Percentiles rank a stretch among this genome's conserved stretches.
phyloP scores from a whole-genome alignment of 495 filamentous ascomycete genomes.

The Copromyces sp. region DNA sequence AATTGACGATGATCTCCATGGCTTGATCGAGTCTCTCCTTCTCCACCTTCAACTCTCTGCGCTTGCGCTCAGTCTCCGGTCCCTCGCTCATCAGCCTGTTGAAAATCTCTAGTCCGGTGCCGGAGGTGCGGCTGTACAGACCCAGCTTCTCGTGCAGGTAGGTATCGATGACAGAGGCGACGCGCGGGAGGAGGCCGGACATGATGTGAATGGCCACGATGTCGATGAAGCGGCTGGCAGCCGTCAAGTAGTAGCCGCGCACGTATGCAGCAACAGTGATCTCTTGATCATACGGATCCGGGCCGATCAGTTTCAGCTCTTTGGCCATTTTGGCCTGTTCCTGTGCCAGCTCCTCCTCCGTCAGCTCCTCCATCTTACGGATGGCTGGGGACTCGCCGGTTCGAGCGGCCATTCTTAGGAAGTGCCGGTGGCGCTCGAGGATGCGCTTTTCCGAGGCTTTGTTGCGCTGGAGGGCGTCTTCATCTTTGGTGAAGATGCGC shows the following conservation, averaged over 20 bases:
- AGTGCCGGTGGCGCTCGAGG: constrained; percentile 27
- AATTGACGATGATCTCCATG: constrained; percentile 30
- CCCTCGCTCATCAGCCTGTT: constrained; percentile 37
- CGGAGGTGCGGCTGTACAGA: constrained; percentile 7
- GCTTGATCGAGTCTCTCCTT: constrained; percentile 29
- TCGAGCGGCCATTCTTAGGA: constrained; percentile 19
- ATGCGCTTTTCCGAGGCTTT: constrained; percentile 23
- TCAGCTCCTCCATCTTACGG: constrained; percentile 30
- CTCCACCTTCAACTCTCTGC: constrained; percentile 27
- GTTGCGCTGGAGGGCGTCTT: constrained; percentile 26
- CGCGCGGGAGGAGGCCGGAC: constrained; percentile 32
- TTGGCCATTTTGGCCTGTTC: constrained; percentile 15
- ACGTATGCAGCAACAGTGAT: constrained; percentile 40
- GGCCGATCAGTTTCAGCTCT: constrained; percentile 26
- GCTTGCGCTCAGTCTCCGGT: constrained; percentile 21
- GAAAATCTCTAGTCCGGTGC: constrained; percentile 20
- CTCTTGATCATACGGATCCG: constrained; percentile 37
- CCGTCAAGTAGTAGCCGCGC: constrained; percentile 42
- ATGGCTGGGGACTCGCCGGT: constrained; percentile 15
- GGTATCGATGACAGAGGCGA: constrained; percentile 18
- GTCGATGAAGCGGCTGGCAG: constrained; percentile 41
- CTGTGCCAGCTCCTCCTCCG: constrained; percentile 26
- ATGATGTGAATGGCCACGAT: constrained; percentile 36
- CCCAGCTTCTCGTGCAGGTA: constrained; percentile 34
- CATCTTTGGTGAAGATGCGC: constrained; percentile 34